Percentiles rank a stretch among this genome's conserved stretches.
Conservation (phyloP, 75 land plant species). For the Larix kaempferi region DNA sequence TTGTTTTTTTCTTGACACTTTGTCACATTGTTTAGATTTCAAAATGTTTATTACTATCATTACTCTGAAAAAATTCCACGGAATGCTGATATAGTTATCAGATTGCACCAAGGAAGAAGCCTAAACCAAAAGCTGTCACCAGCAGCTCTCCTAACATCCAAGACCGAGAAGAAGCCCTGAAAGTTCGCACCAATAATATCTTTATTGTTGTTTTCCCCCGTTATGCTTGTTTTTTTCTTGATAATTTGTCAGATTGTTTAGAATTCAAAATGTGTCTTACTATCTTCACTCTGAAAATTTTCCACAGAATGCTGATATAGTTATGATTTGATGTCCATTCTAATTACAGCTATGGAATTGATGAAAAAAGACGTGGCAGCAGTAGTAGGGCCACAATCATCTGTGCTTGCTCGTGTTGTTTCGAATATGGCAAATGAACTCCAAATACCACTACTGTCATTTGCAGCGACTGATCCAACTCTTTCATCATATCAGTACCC, state of each 20-base stretch:
- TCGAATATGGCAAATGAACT: conserved; percentile 29
- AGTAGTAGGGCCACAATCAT: conserved; percentile 42
- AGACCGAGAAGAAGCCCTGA: no score
- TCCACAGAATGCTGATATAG: not conserved
- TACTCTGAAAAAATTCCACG: not conserved
- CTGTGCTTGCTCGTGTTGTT: conserved; percentile 30
- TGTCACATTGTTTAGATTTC: not conserved
- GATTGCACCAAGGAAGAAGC: no score
- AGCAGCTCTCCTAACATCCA: no score
- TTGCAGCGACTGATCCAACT: conserved; percentile 42
- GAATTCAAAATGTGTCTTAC: not conserved
- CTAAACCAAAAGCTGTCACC: no score
- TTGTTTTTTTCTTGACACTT: not conserved
- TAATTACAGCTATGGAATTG: conserved; percentile 32
- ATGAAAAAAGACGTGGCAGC: conserved; percentile 39
- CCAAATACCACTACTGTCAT: conserved; percentile 42
- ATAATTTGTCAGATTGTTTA: not conserved
- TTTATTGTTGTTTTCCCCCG: not conserved
- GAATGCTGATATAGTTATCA: not conserved
- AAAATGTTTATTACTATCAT: not conserved
- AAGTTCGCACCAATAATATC: not conserved
- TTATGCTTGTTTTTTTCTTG: not conserved
- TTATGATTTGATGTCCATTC: not conserved
- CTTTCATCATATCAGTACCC: conserved; percentile 37
- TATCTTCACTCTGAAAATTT: not conserved